Conservation (phyloP, 495 filamentous ascomycete genomes). For the Aspergillus coremiiformis region DNA sequence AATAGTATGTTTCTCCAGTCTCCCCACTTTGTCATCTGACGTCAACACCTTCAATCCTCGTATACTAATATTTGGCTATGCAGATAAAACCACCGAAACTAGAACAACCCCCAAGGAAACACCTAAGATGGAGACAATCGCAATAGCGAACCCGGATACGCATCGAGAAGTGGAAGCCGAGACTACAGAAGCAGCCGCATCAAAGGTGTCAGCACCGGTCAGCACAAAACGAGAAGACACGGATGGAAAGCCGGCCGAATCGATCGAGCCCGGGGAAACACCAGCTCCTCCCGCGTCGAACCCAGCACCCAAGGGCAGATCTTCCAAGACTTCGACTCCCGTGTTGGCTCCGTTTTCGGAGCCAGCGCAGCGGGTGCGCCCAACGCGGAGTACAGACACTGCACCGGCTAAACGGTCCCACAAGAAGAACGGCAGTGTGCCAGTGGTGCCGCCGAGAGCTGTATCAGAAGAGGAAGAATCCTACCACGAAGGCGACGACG, state of each 20-base stretch:
- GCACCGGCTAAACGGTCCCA: slow-evolving; percentile 52
- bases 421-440: slow-evolving; percentile 50
- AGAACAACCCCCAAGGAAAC: slow-evolving; percentile 28
- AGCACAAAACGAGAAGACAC: slow-evolving; percentile 27
- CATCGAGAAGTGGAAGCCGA: slow-evolving; percentile 23
- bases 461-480: slow-evolving; percentile 44
- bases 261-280: slow-evolving; percentile 21
- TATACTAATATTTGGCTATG: neutral
- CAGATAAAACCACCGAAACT: slow-evolving; percentile 33
- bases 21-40: neutral
- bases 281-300: slow-evolving; percentile 3
- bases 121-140: slow-evolving; percentile 22
- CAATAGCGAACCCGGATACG: slow-evolving; percentile 18
- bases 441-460: slow-evolving; percentile 27
- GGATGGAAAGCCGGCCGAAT: slow-evolving; percentile 25
- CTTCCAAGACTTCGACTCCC: slow-evolving; percentile 55
- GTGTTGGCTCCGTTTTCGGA: slow-evolving; percentile 37
- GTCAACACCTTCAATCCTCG: neutral
- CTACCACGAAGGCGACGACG: slow-evolving; percentile 55
- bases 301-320: slow-evolving; percentile 27
- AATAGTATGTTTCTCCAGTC: slow-evolving; percentile 18
- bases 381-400: slow-evolving; percentile 36
- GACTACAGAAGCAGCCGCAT: slow-evolving; percentile 22
- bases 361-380: slow-evolving; percentile 29
- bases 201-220: slow-evolving; percentile 26